phyloP scores from a whole-genome alignment of 192 early-diverging fungal species.

The Coemansia umbellata region DNA sequence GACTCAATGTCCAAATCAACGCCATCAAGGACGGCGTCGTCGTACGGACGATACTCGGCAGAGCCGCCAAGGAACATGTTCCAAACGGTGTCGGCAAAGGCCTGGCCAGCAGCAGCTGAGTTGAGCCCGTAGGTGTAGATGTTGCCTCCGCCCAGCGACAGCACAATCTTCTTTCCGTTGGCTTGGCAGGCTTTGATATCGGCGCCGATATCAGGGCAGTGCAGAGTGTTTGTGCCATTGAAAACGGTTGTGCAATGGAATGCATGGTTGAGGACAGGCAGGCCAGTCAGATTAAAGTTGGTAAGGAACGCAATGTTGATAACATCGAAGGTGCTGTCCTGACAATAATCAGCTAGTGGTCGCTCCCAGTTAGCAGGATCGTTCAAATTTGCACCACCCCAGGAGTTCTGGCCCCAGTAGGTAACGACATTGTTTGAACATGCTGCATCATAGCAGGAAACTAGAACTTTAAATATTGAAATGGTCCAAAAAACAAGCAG shows the following conservation, averaged over 20 bases:
- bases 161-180: constrained; percentile 67
- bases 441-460: constrained; percentile 17
- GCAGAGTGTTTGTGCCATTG: constrained; percentile 57
- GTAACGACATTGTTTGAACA: constrained; percentile 54
- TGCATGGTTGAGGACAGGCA: constrained; percentile 67
- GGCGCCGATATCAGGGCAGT: constrained; percentile 62
- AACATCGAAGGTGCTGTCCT: constrained; percentile 51
- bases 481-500: not conserved
- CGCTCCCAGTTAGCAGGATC: constrained; percentile 43
- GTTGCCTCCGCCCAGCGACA: constrained; percentile 70
- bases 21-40: constrained; percentile 68
- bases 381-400: constrained; percentile 53
- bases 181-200: constrained; percentile 73
- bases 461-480: not conserved
- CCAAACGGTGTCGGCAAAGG: constrained; percentile 70
- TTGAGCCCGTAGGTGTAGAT: constrained; percentile 60
- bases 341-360: constrained; percentile 56
- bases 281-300: constrained; percentile 56
- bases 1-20: constrained; percentile 71
- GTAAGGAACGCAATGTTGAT: constrained; percentile 62
- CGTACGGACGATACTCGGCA: constrained; percentile 61
- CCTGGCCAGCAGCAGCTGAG: constrained; percentile 51
- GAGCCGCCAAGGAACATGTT: constrained; percentile 70
- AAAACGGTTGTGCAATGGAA: constrained; percentile 60
- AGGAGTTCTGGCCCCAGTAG: constrained; percentile 62